Percentiles rank a stretch among this genome's conserved stretches.
Conservation (phyloP, 2,329 filamentous ascomycete species). For the Fusarium hostae region DNA sequence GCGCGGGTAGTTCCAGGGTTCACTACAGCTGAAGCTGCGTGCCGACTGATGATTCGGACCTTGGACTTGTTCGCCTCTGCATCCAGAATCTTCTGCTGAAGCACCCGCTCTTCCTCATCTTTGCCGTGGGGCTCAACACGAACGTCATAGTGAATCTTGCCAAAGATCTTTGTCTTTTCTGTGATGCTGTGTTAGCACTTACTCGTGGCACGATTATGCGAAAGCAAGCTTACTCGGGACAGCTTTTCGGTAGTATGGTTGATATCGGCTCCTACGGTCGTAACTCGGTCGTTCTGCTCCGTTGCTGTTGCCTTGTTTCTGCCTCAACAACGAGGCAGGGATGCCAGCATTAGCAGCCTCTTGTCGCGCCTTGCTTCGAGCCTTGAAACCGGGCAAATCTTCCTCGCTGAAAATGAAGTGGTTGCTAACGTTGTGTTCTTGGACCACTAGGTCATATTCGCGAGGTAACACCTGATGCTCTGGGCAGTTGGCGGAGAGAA, state of each 20-base stretch:
- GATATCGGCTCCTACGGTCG: conserved; percentile 57
- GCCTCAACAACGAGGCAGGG: conserved; percentile 64
- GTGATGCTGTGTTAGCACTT: conserved; percentile 39
- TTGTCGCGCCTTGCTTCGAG: conserved; percentile 63
- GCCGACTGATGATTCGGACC: conserved; percentile 62
- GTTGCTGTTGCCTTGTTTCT: conserved; percentile 45
- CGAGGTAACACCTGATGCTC: conserved; percentile 82
- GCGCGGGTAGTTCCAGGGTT: conserved; percentile 62
- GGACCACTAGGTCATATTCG: conserved; percentile 85
- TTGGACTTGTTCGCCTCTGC: conserved; percentile 62
- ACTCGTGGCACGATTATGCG: background rate
- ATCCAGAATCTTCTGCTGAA: conserved; percentile 66
- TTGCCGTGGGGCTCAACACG: conserved; percentile 79
- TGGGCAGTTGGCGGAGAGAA: conserved; percentile 71
- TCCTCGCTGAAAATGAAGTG: conserved; percentile 95
- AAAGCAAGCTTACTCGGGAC: conserved; percentile 73
- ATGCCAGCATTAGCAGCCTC: conserved; percentile 69
- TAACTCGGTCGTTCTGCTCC: conserved; percentile 58
- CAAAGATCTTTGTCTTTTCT: conserved; percentile 83
- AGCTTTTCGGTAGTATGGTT: conserved; percentile 75
- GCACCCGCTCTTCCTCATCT: conserved; percentile 72
- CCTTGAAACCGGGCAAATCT: conserved; percentile 73
- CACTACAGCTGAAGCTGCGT: conserved; percentile 63
- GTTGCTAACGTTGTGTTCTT: conserved; percentile 74
- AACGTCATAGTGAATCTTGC: conserved; percentile 79